Evolutionary conservation across 495 filamentous ascomycete genomes (phyloP).

Genomic region (Penicillium robsamsonii): DNA sequence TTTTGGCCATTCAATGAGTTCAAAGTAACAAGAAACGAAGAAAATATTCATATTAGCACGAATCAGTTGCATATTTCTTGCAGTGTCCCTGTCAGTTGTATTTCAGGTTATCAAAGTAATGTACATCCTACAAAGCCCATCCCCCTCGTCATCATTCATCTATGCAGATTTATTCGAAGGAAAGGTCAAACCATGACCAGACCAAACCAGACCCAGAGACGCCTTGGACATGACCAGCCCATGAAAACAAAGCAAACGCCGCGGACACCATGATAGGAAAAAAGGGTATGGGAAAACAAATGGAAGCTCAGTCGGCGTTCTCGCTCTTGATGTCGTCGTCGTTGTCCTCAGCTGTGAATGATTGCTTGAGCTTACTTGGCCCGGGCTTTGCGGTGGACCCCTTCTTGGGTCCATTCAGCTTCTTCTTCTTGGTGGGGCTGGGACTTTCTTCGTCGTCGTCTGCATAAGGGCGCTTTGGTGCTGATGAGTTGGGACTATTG

Average conservation of each 20-base stretch:
- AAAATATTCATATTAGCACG: neutral
- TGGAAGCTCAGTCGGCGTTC: constrained; percentile 21
- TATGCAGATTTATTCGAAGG: constrained; percentile 28
- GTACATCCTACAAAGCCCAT: constrained; percentile 24
- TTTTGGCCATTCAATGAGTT: neutral
- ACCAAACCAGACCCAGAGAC: constrained; percentile 23
- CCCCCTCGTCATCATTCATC: constrained; percentile 30
- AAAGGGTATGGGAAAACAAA: constrained; percentile 9
- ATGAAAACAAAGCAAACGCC: constrained; percentile 19
- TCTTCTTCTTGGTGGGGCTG: constrained; percentile 47
- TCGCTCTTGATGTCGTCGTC: constrained; percentile 33
- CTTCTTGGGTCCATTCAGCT: constrained; percentile 43
- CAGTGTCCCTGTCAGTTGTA: constrained; percentile 17
- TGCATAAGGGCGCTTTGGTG: constrained; percentile 38
- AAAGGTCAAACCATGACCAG: constrained; percentile 8
- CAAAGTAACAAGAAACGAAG: neutral
- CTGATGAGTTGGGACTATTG: constrained; percentile 37
- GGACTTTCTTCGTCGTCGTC: constrained; percentile 41
- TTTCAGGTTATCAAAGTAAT: constrained; percentile 29
- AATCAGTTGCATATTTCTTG: constrained; percentile 7
- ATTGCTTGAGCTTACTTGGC: constrained; percentile 48
- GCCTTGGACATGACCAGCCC: constrained; percentile 19
- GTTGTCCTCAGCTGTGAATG: constrained; percentile 31
- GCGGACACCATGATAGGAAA: constrained; percentile 18
- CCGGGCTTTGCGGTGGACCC: constrained; percentile 38